Evolutionary conservation across 2,329 filamentous ascomycete genomes (phyloP).

Genomic region (Fusarium tuaranense): DNA sequence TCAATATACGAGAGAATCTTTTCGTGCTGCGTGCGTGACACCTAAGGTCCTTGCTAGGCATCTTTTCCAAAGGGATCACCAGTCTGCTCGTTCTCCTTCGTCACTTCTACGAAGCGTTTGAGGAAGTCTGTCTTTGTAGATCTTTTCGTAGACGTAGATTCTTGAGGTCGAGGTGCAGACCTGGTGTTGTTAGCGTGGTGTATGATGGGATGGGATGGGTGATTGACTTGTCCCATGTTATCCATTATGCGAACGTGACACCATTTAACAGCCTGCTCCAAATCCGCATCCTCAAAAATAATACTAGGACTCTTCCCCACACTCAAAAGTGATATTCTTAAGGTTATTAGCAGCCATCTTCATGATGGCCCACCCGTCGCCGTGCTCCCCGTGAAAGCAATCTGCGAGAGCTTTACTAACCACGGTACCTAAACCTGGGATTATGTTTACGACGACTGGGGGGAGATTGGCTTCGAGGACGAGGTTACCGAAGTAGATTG

Average conservation of each 20-base stretch:
- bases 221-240: slow-evolving; percentile 57
- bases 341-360: slow-evolving; percentile 70
- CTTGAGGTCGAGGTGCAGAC: slow-evolving; percentile 68
- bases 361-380: slow-evolving; percentile 75
- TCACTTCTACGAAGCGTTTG: slow-evolving; percentile 64
- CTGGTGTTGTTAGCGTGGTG: slow-evolving; percentile 48
- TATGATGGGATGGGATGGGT: no score
- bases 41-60: slow-evolving; percentile 74
- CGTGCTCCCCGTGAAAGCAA: slow-evolving; percentile 78
- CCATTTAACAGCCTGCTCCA: slow-evolving; percentile 72
- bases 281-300: slow-evolving; percentile 68
- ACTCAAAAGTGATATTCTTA: slow-evolving; percentile 69
- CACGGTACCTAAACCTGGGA: slow-evolving; percentile 73
- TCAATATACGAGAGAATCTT: slow-evolving; percentile 74
- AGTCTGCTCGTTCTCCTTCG: slow-evolving; percentile 63
- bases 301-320: slow-evolving; percentile 69
- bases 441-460: slow-evolving; percentile 76
- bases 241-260: slow-evolving; percentile 56
- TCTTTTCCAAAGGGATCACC: slow-evolving; percentile 72
- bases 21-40: slow-evolving; percentile 72
- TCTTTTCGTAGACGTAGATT: slow-evolving; percentile 67
- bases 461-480: slow-evolving; percentile 78
- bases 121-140: slow-evolving; percentile 72
- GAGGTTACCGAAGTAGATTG: slow-evolving; percentile 70
- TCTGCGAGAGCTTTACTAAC: slow-evolving; percentile 74